Evolutionary conservation across 768 basidiomycete species (phyloP), one percentile per base, ranked within the genome.

Genomic region (Leucocoprinus sp.): DNA sequence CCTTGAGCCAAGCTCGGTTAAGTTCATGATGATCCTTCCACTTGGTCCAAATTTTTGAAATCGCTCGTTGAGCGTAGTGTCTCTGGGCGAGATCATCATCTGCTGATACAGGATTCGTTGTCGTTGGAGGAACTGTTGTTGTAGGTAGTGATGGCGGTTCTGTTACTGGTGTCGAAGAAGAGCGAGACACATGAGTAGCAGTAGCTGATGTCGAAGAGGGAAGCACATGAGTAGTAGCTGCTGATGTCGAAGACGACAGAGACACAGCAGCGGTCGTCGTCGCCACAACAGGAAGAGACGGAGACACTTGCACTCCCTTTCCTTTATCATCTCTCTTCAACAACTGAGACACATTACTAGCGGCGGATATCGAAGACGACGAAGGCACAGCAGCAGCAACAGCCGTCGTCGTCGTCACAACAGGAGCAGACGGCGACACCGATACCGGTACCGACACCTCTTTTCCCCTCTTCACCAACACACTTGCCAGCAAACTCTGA

Each of bases 1-100:
- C 84, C 40, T 83, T 79, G 4, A 70, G 55, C 72, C 78, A 85
- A n/a, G 68, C 74, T 31, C n/a, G 8, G n/a, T 31, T 14, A 12
- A 8, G 4, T 14, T 31, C 31, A 12, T 8, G n/a, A 8, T 31
- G 9, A 4, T 7, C 11, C 31, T 14, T 31, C 31, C 31, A 31
- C 11, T n/a, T 31, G 4, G 6, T 14, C 31, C 31, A 31, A 4
- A 31, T 31, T 14, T 7, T 31, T 4, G 31, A 31, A 4, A 31
- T 8, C 5, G n/a, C 9, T 31, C 3, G 4, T 31, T 31, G 14
- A 31, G 31, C 14, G 9, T 14, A 8, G 31, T 31, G 31, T 31
- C n/a, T 5, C 8, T 31, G 9, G 14, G 14, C 27, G 54, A 62
- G 27, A 59, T 53, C 50, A 65, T 71, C 27, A 80, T 67, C 22